phyloP scores from a whole-genome alignment of 1,284 basidiomycete genomes.

The Ceratobasidium sp. region DNA sequence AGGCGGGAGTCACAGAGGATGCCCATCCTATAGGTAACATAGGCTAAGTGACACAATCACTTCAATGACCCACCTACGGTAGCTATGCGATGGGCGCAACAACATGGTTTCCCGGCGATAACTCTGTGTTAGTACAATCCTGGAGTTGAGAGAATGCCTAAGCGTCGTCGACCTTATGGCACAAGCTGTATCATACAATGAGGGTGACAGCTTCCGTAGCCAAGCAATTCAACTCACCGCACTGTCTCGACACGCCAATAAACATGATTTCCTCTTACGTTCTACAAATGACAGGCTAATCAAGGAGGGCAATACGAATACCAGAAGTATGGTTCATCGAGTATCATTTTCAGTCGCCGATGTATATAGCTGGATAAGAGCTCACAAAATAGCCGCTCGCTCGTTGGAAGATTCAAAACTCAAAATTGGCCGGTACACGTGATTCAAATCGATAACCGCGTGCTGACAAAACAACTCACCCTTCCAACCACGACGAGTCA shows the following conservation, averaged over 20 bases:
- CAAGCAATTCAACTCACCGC: no score
- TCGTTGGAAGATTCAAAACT: background rate
- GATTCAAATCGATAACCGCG: background rate
- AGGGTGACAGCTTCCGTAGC: no score
- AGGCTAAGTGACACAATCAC: no score
- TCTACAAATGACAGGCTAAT: no score
- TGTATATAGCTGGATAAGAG: no score
- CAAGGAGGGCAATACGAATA: no score
- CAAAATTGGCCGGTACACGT: background rate
- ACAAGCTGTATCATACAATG: no score
- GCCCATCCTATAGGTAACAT: slow-evolving; percentile 70
- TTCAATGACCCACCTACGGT: no score
- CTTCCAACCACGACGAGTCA: slow-evolving; percentile 26
- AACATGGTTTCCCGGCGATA: background rate
- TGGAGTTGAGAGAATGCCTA: background rate
- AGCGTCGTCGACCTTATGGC: background rate
- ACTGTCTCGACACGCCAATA: background rate
- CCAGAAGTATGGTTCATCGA: no score
- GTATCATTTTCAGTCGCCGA: no score
- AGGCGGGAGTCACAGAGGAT: slow-evolving; percentile 79
- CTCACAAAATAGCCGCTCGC: background rate
- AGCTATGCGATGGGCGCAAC: no score
- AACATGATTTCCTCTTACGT: no score
- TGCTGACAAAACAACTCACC: background rate
- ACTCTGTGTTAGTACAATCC: background rate